A percentile compares a stretch with the other conserved stretches of the same genome.
These are phyloP conservation scores for Magnolia officinalis DNA, from an alignment of 164 flowering plant genomes.

Conservation along the genomic window DNA sequence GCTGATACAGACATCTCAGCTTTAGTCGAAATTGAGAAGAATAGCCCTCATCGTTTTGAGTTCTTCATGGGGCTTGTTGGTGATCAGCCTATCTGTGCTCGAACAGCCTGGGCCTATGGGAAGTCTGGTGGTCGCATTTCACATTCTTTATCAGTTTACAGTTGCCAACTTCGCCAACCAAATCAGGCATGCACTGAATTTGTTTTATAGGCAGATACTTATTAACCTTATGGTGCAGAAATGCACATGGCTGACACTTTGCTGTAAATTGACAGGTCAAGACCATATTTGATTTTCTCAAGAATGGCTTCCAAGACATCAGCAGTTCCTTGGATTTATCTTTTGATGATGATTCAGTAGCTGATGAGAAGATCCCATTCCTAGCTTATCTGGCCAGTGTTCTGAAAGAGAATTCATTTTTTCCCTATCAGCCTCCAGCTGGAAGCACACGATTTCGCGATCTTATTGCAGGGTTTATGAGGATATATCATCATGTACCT, in stretches of 20 bases:
- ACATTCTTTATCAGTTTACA: constrained; percentile 93
- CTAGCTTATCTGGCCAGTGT: constrained; percentile 83
- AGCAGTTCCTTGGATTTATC: constrained; percentile 90
- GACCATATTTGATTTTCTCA: constrained; percentile 82
- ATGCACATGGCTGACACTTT: constrained; percentile 14
- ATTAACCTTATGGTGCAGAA: constrained; percentile 1
- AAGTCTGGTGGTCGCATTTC: constrained; percentile 90
- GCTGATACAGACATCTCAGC: constrained; percentile 96
- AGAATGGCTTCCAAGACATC: constrained; percentile 79
- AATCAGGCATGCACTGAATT: constrained; percentile 47
- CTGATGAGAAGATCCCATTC: constrained; percentile 98
- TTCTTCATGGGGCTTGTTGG: constrained; percentile 96
- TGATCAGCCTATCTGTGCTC: constrained; percentile 94
- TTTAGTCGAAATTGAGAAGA: constrained; percentile 94
- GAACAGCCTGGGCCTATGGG: constrained; percentile 99
- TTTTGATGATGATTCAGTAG: constrained; percentile 89
- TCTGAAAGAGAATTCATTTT: constrained; percentile 58
- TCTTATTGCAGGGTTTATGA: constrained; percentile 82
- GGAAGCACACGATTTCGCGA: constrained; percentile 77
- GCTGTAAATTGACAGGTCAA: constrained; percentile 62
- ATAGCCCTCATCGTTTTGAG: constrained; percentile 90
- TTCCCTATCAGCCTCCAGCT: constrained; percentile 88
- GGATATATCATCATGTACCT: constrained; percentile 83
- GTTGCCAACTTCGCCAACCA: constrained; percentile 95
- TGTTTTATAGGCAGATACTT: constrained; percentile 1